Percentiles rank a stretch among this genome's conserved stretches.
phyloP scores from a whole-genome alignment of 108 stramenopile genomes.

The Cylindrotheca closterium region DNA sequence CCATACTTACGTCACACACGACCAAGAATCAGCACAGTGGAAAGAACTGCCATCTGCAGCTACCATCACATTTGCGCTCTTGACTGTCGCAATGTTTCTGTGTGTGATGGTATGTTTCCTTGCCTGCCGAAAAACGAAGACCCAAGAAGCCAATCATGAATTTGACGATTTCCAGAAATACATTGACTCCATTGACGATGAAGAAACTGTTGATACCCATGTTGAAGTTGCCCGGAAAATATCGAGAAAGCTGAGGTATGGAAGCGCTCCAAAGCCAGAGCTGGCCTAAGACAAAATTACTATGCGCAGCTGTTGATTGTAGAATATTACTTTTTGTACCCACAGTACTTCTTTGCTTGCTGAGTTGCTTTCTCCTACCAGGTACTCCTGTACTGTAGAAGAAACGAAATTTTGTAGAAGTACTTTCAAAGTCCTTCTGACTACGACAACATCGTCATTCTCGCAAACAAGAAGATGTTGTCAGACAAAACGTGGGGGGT shows the following conservation, averaged over 20 bases:
- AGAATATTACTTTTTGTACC: too few relatives aligned
- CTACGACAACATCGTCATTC: too few relatives aligned
- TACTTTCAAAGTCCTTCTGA: too few relatives aligned
- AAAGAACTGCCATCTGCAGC: conserved; percentile 32
- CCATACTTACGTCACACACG: conserved; percentile 26
- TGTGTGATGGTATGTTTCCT: conserved; percentile 10
- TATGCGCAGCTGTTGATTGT: too few relatives aligned
- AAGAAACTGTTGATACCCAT: background rate
- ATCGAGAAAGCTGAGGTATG: conserved; percentile 1
- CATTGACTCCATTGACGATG: conserved; percentile 1
- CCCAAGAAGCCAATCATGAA: conserved; percentile 15
- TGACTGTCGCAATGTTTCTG: conserved; percentile 8
- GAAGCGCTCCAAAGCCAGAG: background rate
- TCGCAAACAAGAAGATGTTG: too few relatives aligned
- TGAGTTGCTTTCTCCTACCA: too few relatives aligned
- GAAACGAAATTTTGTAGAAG: too few relatives aligned
- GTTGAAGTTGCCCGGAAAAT: conserved; percentile 1
- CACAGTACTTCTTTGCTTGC: too few relatives aligned
- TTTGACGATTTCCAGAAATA: conserved; percentile 8
- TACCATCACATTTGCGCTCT: conserved; percentile 12
- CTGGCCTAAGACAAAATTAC: too few relatives aligned
- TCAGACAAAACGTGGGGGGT: too few relatives aligned
- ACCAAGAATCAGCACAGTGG: conserved; percentile 13
- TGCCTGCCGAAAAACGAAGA: conserved; percentile 21
- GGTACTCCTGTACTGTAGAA: too few relatives aligned